These are phyloP conservation scores for Ensete ventricosum DNA, from an alignment of 176 grass and related monocot genomes.

Conservation along the genomic window DNA sequence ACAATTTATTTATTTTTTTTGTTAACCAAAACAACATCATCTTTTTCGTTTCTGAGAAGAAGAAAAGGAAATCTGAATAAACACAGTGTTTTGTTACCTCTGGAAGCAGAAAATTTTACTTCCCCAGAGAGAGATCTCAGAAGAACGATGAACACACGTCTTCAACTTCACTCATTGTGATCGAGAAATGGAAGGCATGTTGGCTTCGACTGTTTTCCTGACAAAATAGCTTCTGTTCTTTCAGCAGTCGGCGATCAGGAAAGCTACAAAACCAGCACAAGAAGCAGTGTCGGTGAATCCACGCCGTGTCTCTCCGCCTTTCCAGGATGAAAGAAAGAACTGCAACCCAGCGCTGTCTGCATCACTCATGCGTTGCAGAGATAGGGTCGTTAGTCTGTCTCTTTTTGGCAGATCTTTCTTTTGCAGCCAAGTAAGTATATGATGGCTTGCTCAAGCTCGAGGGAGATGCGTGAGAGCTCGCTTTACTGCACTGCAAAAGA, in stretches of 20 bases:
- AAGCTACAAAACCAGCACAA: neutral
- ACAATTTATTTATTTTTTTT: too few relatives aligned
- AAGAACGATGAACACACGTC: too few relatives aligned
- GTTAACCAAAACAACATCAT: neutral
- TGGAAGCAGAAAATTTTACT: too few relatives aligned
- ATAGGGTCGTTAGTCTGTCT: neutral
- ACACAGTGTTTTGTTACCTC: too few relatives aligned
- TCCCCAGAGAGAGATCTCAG: too few relatives aligned
- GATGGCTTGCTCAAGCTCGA: neutral
- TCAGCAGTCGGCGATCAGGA: too few relatives aligned
- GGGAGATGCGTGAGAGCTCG: neutral
- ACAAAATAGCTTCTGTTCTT: too few relatives aligned
- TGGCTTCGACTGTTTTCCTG: too few relatives aligned
- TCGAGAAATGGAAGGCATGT: too few relatives aligned
- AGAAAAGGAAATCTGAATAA: neutral
- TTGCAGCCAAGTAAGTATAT: neutral
- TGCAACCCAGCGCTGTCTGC: neutral
- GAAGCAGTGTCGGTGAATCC: neutral
- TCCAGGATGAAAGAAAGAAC: neutral
- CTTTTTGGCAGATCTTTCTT: neutral
- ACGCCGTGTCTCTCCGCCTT: neutral
- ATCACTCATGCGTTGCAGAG: neutral
- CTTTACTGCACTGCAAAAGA: neutral
- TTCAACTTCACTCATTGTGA: too few relatives aligned
- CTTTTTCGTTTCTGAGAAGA: neutral